These are phyloP conservation scores for Lenzites betulinus DNA, from an alignment of 768 basidiomycete genomes.

Conservation along the genomic window DNA sequence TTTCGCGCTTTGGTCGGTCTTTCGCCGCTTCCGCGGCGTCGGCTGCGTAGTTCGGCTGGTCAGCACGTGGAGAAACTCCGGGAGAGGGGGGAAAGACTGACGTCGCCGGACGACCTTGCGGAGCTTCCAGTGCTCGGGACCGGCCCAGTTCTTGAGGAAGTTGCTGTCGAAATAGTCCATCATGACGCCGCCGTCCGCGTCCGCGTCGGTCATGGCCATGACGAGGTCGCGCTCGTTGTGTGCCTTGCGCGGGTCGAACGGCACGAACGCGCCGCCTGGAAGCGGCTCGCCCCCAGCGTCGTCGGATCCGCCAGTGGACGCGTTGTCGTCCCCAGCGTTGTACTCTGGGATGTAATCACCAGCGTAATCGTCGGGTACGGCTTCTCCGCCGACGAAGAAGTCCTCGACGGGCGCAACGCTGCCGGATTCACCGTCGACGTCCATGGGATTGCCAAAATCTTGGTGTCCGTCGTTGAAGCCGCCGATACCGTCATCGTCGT, in stretches of 20 bases:
- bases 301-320: constrained; percentile 42
- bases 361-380: constrained; percentile 48
- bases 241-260: constrained; percentile 84
- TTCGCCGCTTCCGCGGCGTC: constrained; percentile 55
- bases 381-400: constrained; percentile 68
- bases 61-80: background rate
- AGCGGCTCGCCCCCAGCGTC: constrained; percentile 35
- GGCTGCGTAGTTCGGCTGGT: constrained; percentile 32
- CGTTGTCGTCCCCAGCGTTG: constrained; percentile 50
- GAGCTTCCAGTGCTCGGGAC: constrained; percentile 98
- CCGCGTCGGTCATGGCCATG: constrained; percentile 79
- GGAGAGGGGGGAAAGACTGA: constrained; percentile 39
- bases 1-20: constrained; percentile 59
- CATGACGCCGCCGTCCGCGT: constrained; percentile 59
- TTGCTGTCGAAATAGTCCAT: constrained; percentile 90
- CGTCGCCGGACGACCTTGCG: constrained; percentile 77
- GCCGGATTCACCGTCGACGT: constrained; percentile 41
- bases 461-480: constrained; percentile 38
- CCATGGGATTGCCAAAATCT: constrained; percentile 38
- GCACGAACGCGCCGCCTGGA: constrained; percentile 53
- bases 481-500: constrained; percentile 43
- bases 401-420: constrained; percentile 51
- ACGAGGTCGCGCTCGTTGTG: constrained; percentile 80
- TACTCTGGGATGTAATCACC: constrained; percentile 38
- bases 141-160: constrained; percentile 95